Evolutionary conservation across 192 early-diverging fungal species (phyloP).

Genomic region (Coemansia sp.): DNA sequence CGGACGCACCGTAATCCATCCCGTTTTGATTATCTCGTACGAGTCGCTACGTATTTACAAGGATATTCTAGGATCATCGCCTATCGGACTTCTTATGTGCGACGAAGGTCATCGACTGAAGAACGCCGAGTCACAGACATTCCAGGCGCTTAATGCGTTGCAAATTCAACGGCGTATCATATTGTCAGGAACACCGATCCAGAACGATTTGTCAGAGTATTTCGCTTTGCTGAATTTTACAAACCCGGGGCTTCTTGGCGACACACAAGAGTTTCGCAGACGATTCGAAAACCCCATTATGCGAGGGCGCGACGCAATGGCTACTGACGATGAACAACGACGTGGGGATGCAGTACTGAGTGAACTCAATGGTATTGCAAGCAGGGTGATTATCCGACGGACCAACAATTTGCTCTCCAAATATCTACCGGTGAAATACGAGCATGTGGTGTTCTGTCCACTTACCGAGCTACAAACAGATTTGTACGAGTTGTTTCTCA

Average conservation of each 20-base stretch:
- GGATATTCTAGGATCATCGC: conserved; percentile 69
- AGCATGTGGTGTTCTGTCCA: conserved; percentile 97
- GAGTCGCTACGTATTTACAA: conserved; percentile 89
- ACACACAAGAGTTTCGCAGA: conserved; percentile 84
- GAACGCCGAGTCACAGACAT: conserved; percentile 84
- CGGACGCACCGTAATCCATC: conserved; percentile 83
- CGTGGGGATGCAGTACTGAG: conserved; percentile 80
- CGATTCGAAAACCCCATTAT: conserved; percentile 94
- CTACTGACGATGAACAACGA: conserved; percentile 75
- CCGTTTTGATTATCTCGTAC: conserved; percentile 97
- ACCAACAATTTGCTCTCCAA: conserved; percentile 96
- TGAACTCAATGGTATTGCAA: conserved; percentile 85
- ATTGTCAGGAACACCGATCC: conserved; percentile 96
- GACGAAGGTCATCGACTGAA: conserved; percentile 98
- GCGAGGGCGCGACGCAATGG: conserved; percentile 88
- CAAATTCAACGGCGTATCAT: conserved; percentile 92
- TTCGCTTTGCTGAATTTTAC: conserved; percentile 94
- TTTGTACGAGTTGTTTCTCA: conserved; percentile 81
- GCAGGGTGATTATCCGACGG: conserved; percentile 95
- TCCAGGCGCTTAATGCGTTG: conserved; percentile 77
- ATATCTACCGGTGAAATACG: conserved; percentile 96
- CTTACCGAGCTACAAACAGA: conserved; percentile 73
- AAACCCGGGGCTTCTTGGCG: conserved; percentile 89
- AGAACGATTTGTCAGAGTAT: conserved; percentile 89
- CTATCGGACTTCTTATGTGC: conserved; percentile 91